These are phyloP conservation scores for Backusella liffmaniae DNA, from an alignment of 192 early-diverging fungal species.

Conservation along the genomic window DNA sequence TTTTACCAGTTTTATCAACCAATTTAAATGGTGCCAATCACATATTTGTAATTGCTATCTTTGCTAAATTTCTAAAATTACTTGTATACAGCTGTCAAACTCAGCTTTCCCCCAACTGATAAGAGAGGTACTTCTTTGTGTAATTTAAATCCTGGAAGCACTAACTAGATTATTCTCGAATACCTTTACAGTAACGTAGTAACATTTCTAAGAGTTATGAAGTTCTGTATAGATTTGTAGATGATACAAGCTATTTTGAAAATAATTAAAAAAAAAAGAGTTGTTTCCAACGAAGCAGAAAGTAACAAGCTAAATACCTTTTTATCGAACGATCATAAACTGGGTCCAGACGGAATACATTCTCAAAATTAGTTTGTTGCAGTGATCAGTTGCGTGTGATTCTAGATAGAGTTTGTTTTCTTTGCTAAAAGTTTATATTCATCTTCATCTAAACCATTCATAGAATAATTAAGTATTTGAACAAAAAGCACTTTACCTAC, in stretches of 20 bases:
- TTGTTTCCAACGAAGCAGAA: no score
- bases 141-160: neutral
- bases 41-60: neutral
- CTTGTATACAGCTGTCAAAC: neutral
- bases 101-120: neutral
- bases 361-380: no score
- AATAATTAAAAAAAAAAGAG: neutral
- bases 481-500: no score
- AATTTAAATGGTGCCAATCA: constrained; percentile 7
- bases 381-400: no score
- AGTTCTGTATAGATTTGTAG: neutral
- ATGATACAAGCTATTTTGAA: neutral
- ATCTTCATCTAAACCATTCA: no score
- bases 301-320: no score
- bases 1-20: neutral
- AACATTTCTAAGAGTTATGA: neutral
- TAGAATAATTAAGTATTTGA: no score
- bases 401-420: no score
- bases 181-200: neutral
- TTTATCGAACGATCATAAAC: no score
- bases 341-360: no score
- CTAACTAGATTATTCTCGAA: neutral
- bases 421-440: no score
- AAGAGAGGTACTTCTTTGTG: neutral
- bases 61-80: neutral